Percentiles rank a stretch among this genome's conserved stretches.
Evolutionary conservation across 2,329 filamentous ascomycete species (phyloP).

Genomic region (Clarireedia homoeocarpa): DNA sequence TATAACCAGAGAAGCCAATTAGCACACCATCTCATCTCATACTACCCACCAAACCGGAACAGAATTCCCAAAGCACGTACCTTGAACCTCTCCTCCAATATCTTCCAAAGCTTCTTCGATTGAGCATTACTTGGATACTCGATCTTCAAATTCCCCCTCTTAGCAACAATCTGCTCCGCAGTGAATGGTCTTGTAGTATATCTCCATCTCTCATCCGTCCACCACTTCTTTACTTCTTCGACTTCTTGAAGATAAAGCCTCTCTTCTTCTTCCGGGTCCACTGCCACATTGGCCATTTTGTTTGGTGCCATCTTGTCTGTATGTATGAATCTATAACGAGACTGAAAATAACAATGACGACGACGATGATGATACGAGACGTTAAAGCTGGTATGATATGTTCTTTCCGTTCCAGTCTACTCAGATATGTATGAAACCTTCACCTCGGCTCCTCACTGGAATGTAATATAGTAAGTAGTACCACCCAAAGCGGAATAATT

Average conservation of each 20-base stretch:
- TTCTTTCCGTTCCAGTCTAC: too few species aligned
- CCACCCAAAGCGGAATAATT: too few species aligned
- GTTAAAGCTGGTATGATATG: too few species aligned
- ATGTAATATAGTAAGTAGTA: too few species aligned
- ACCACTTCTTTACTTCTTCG: slow-evolving; percentile 86
- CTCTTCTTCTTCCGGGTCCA: slow-evolving; percentile 51
- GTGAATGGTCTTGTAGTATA: slow-evolving; percentile 90
- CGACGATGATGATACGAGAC: too few species aligned
- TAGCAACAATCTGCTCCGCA: slow-evolving; percentile 92
- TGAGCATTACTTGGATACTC: slow-evolving; percentile 84
- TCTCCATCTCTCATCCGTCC: slow-evolving; percentile 85
- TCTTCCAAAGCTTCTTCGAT: slow-evolving; percentile 91
- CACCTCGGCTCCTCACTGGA: too few species aligned
- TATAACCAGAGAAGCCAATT: slow-evolving; percentile 32
- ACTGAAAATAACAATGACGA: too few species aligned
- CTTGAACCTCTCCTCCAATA: slow-evolving; percentile 79
- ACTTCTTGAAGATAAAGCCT: slow-evolving; percentile 62
- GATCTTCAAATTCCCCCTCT: slow-evolving; percentile 85
- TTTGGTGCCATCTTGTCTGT: slow-evolving; percentile 21
- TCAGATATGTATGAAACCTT: too few species aligned
- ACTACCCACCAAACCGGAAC: neutral
- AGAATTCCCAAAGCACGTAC: slow-evolving; percentile 35
- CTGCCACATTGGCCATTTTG: slow-evolving; percentile 52
- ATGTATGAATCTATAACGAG: neutral
- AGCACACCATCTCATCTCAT: neutral